Evolutionary conservation across 352 stramenopile species (phyloP).

Genomic region (Pythium periplocum): DNA sequence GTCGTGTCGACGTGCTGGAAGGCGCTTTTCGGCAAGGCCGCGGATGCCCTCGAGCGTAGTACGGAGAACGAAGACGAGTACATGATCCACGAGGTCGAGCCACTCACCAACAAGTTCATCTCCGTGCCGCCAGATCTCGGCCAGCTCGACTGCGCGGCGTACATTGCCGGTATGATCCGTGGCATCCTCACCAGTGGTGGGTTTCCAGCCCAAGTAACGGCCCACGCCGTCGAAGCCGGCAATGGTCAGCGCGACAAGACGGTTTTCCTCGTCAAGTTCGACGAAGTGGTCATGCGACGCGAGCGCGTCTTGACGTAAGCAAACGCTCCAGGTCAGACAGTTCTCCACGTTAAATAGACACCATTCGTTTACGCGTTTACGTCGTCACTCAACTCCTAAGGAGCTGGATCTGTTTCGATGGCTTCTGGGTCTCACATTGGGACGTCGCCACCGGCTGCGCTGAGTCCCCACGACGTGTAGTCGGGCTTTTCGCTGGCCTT

Average conservation of each 20-base stretch:
- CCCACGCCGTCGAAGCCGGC: constrained; percentile 65
- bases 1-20: constrained; percentile 94
- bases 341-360: constrained; percentile 22
- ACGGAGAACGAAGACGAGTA: constrained; percentile 98
- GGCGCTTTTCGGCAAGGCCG: constrained; percentile 94
- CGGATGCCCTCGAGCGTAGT: constrained; percentile 94
- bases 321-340: too few relatives aligned
- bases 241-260: constrained; percentile 69
- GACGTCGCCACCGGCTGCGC: constrained; percentile 31
- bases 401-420: too few relatives aligned
- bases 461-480: constrained; percentile 68
- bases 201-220: constrained; percentile 77
- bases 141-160: constrained; percentile 95
- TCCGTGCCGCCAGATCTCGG: constrained; percentile 94
- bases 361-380: too few relatives aligned
- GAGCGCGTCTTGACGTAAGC: constrained; percentile 59
- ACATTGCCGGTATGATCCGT: constrained; percentile 94
- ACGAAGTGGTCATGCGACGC: constrained; percentile 74
- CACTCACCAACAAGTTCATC: constrained; percentile 95
- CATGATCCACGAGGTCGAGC: constrained; percentile 95
- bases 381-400: too few relatives aligned
- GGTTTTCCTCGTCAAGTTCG: constrained; percentile 86
- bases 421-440: constrained; percentile 26
- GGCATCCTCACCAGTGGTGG: constrained; percentile 81
- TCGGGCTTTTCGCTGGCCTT: constrained; percentile 75